phyloP scores from a whole-genome alignment of 192 early-diverging fungal species.

The Jimgerdemannia lactiflua region DNA sequence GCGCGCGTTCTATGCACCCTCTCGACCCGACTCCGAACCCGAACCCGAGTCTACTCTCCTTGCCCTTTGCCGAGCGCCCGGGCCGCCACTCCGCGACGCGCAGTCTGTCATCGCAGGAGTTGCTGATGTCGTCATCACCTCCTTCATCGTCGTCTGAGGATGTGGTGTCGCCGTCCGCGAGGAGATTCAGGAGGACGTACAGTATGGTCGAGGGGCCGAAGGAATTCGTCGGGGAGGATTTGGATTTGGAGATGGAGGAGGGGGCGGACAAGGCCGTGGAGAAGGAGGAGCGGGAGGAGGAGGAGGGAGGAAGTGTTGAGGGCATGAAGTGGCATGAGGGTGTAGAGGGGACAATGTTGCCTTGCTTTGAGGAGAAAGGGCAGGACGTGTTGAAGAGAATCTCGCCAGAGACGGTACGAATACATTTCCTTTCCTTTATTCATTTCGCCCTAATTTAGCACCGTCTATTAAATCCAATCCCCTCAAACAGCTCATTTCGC shows the following conservation, averaged over 20 bases:
- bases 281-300: background rate
- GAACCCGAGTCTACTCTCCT: background rate
- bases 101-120: background rate
- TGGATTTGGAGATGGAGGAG: background rate
- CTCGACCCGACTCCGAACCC: background rate
- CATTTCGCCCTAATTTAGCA: background rate
- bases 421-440: background rate
- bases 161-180: background rate
- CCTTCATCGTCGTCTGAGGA: background rate
- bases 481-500: slow-evolving; percentile 45
- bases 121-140: background rate
- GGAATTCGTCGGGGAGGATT: background rate
- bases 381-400: slow-evolving; percentile 7
- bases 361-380: background rate
- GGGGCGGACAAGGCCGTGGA: background rate
- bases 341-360: background rate
- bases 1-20: background rate
- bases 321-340: background rate
- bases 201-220: background rate
- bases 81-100: background rate
- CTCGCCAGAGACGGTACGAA: background rate
- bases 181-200: background rate
- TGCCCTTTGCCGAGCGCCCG: background rate
- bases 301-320: background rate
- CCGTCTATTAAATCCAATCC: background rate